Base-by-base conservation (phyloP, 345 rosid species). In the Hibiscus syriacus region DNA sequence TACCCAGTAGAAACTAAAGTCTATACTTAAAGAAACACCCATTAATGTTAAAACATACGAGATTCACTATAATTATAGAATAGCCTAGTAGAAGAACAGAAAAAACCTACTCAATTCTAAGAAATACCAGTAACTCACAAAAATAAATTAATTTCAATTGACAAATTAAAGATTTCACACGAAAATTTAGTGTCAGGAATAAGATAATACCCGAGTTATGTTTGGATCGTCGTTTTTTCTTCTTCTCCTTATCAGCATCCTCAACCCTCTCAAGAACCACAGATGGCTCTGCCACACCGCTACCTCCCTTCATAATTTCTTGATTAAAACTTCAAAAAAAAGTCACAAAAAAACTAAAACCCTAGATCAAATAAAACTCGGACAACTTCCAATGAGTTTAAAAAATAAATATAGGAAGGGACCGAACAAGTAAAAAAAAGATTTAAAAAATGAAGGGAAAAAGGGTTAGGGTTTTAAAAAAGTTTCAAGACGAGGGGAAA, bases 201-300 rank as follows among this genome's bases (percentile, higher is more conserved):
- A 39, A 75, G 26, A 60, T 64, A 43, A 14, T 38, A 78, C 80
- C 78, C 30, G 83, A 83, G 76, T 61, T 81, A 71, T 73, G 82
- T 73, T 83, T 90, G 17, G 92, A 69, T 74, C 90, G 85, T 43
- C 92, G 86, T 45, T 73, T 84, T 70, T 73, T 88, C 84, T 79
- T 90, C 83, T 82, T 88, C 81, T 90, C 88, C 78, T 81, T 86
- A 29, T 88, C 92, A 14, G 79, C 78, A 76, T 80, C 91, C 48
- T 83, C 92, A 22, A 75, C 78, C 78, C 73, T 57, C 53, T 82
- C 90, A 50, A 67, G 87, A 49, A 61, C 74, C 63, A 72, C 80
- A 70, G 82, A 30, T 52, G 77, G 79, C 68, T 87, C 90, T 6
- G 38, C 55, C 8, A 58, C 73, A 6, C 53, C 72, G 30, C 53